These are phyloP conservation scores for Phialophora tarda DNA, from an alignment of 2,329 filamentous ascomycete species.

Conservation along the genomic window DNA sequence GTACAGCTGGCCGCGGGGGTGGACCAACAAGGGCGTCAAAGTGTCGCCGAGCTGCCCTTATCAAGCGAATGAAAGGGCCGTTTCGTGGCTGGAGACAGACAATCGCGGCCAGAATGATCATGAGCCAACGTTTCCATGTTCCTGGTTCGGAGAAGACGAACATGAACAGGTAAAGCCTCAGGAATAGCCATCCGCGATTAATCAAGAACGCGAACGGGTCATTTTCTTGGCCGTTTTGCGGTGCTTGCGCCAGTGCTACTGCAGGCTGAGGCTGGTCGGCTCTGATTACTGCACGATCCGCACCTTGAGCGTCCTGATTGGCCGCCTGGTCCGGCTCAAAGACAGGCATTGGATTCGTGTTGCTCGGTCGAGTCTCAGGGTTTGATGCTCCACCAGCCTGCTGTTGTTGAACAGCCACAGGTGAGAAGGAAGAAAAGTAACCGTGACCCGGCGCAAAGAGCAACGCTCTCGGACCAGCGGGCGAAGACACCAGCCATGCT, in stretches of 20 bases:
- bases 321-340: slow-evolving; percentile 3
- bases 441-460: slow-evolving; percentile 39
- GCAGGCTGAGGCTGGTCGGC: slow-evolving; percentile 10
- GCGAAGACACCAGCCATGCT: slow-evolving; percentile 38
- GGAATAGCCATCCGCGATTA: slow-evolving; percentile 61
- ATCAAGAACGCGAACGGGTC: slow-evolving; percentile 50
- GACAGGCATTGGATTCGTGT: neutral
- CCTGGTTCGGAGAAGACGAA: slow-evolving; percentile 62
- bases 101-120: slow-evolving; percentile 48
- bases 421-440: slow-evolving; percentile 27
- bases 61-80: slow-evolving; percentile 45
- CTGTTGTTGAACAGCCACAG: slow-evolving; percentile 1
- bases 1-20: slow-evolving; percentile 31
- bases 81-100: slow-evolving; percentile 51
- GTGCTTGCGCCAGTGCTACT: slow-evolving; percentile 21
- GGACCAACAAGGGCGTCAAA: slow-evolving; percentile 50
- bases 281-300: slow-evolving; percentile 15
- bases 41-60: slow-evolving; percentile 51
- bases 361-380: slow-evolving; percentile 2
- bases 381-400: neutral
- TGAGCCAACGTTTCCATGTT: slow-evolving; percentile 51
- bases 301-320: neutral
- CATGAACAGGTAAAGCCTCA: slow-evolving; percentile 63
- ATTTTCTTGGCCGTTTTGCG: slow-evolving; percentile 36
- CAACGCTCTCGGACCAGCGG: slow-evolving; percentile 37